Conservation (phyloP, 352 stramenopile genomes). For the Phytopythium delawarense region DNA sequence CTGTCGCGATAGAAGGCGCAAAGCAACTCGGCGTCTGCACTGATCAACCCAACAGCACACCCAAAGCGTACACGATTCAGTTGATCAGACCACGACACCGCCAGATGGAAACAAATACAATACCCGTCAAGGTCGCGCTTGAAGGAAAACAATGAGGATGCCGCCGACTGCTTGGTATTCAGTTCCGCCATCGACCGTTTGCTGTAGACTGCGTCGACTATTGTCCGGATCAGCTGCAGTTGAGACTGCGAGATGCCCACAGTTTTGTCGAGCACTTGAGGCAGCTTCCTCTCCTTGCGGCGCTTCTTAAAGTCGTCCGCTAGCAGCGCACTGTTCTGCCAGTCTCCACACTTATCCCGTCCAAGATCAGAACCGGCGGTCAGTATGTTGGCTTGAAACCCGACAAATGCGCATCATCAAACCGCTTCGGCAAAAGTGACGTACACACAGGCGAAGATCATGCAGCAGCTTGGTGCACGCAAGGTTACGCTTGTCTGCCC, state of each 20-base stretch:
- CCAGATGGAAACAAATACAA: background rate
- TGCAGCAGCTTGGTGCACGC: constrained; percentile 60
- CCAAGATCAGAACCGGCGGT: background rate
- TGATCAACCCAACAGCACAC: constrained; percentile 14
- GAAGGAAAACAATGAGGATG: constrained; percentile 47
- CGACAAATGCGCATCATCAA: background rate
- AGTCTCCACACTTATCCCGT: constrained; percentile 47
- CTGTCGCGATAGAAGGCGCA: constrained; percentile 46
- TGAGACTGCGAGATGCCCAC: constrained; percentile 31
- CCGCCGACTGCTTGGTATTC: constrained; percentile 34
- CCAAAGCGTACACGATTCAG: background rate
- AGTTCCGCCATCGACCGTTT: constrained; percentile 55
- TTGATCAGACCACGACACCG: constrained; percentile 3
- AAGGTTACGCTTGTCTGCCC: constrained; percentile 82
- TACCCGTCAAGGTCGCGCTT: constrained; percentile 82
- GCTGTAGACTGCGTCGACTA: constrained; percentile 58
- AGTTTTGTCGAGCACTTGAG: constrained; percentile 24
- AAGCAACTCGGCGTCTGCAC: constrained; percentile 59
- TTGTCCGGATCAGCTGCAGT: constrained; percentile 49
- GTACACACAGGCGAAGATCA: constrained; percentile 60
- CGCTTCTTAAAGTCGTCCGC: constrained; percentile 49
- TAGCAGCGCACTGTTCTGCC: constrained; percentile 33
- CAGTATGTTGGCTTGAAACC: background rate
- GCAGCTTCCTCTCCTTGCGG: constrained; percentile 38
- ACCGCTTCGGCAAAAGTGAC: background rate